Conservation (phyloP, 2,329 filamentous ascomycete species). For the Aulographum hederae region DNA sequence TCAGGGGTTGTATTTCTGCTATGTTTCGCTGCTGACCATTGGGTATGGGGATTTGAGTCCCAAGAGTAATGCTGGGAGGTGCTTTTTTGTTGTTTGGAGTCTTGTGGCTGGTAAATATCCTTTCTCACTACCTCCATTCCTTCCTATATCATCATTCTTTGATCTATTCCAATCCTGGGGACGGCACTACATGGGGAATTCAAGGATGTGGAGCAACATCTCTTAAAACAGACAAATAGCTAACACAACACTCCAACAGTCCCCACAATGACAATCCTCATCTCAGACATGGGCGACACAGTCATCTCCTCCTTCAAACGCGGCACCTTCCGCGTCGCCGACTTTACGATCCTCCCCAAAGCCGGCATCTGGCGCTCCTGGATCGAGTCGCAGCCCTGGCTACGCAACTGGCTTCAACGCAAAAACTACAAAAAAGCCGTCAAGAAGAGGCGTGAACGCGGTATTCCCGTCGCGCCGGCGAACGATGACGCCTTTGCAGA, state of each 20-base stretch:
- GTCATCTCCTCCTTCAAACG: conserved; percentile 49
- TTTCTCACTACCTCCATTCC: too few species aligned
- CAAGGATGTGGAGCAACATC: too few species aligned
- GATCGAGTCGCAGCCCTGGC: conserved; percentile 27
- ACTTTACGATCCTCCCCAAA: conserved; percentile 48
- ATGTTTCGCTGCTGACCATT: conserved; percentile 66
- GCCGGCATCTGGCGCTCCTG: conserved; percentile 35
- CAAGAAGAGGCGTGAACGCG: neutral
- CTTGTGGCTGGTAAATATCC: too few species aligned
- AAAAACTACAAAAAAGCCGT: conserved; percentile 18
- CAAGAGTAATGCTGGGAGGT: conserved; percentile 56
- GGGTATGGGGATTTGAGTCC: conserved; percentile 73
- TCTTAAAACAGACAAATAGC: too few species aligned
- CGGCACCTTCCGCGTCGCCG: conserved; percentile 40
- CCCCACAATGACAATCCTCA: conserved; percentile 15
- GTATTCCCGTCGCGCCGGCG: neutral
- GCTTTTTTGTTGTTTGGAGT: conserved; percentile 90
- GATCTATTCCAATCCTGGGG: conserved; percentile 6
- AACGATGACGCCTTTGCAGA: too few species aligned
- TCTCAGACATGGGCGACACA: conserved; percentile 70
- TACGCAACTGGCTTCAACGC: conserved; percentile 16
- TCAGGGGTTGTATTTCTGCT: conserved; percentile 68
- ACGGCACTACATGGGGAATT: too few species aligned
- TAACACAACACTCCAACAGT: too few species aligned
- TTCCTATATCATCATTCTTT: conserved; percentile 60